Percentiles rank a stretch among this genome's conserved stretches.
Evolutionary conservation across 345 rosid species (phyloP).

Genomic region (Lepidium sativum): DNA sequence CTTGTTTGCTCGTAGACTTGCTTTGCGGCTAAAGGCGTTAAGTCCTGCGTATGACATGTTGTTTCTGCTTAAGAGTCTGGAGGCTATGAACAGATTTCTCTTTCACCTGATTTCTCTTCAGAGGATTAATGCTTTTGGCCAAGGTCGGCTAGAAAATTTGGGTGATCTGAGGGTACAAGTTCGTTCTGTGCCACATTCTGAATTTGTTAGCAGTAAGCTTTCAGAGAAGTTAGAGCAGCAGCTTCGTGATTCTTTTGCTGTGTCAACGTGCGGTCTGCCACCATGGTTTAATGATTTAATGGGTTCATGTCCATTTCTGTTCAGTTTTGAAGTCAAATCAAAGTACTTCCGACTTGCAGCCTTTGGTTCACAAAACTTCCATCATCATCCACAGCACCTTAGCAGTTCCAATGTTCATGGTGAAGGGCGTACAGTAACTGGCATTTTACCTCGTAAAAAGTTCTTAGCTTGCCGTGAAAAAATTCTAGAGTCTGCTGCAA

Average conservation of each 20-base stretch:
- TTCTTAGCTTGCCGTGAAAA: constrained; percentile 63
- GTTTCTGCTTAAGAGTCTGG: constrained; percentile 69
- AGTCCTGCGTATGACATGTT: constrained; percentile 56
- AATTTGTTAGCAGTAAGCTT: constrained; percentile 70
- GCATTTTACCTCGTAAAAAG: constrained; percentile 55
- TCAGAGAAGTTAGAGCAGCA: constrained; percentile 94
- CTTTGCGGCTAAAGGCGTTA: constrained; percentile 45
- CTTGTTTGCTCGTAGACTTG: constrained; percentile 45
- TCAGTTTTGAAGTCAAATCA: constrained; percentile 71
- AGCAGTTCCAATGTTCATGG: constrained; percentile 37
- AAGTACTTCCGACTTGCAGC: constrained; percentile 79
- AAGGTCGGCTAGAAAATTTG: constrained; percentile 56
- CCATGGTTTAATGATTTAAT: constrained; percentile 80
- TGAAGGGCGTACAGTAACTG: constrained; percentile 40
- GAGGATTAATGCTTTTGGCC: constrained; percentile 52
- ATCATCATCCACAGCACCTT: constrained; percentile 30
- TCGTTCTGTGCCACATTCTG: constrained; percentile 48
- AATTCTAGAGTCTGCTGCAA: constrained; percentile 68
- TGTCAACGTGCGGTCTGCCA: constrained; percentile 67
- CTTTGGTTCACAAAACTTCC: constrained; percentile 51
- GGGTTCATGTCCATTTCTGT: constrained; percentile 76
- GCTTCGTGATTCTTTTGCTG: constrained; percentile 66
- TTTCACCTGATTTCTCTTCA: constrained; percentile 61
- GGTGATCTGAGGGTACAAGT: constrained; percentile 47
- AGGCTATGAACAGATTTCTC: constrained; percentile 54